Base-by-base conservation (phyloP, 1,284 basidiomycete species). In the Vanrija pseudolonga region DNA sequence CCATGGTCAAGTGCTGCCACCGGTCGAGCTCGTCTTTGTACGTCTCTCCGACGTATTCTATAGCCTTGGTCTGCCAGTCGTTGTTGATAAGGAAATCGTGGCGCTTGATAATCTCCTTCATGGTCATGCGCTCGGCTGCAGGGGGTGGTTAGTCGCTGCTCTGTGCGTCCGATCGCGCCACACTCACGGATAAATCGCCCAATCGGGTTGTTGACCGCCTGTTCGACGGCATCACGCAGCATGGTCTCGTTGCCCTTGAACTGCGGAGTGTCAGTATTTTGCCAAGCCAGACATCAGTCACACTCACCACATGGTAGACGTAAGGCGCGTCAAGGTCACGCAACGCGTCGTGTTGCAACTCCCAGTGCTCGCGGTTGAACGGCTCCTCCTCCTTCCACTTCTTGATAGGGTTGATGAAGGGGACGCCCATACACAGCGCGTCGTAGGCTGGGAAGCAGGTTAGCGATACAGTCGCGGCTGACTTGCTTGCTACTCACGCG, bases 331-430 rank as follows among this genome's bases (percentile, higher is more conserved):
- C 39, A 60, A 59, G 26, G 63, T 50, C 14, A n/a, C 20, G 32
- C 18, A 78, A 51, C n/a, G 57, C 66, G 46, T 71, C 60, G 51
- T 77, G 74, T 57, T 79, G 77, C 22, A 73, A 59, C 19, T 57
- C 28, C 78, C 77, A 79, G 19, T 62, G 57, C 1, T 55, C 43
- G 18, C 69, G 56, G 53, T 78, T 67, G 11, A 51, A 20, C 3
- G 73, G 76, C 46, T 76, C 60, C 2, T 63, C 49, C 17, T 57
- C 49, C 51, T 78, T 69, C 76, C 76, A 77, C 12, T 62, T 50
- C 8, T 66, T 22, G 24, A 79, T 67, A 1, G 77, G 77, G 55
- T 79, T 79, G 60, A 80, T 73, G 62, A 78, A 80, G 9, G 77
- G 77, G 5, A 78, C 69, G 7, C 77, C 77, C 24, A 76, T 53